A percentile compares a stretch with the other conserved stretches of the same genome.
Evolutionary conservation across 164 flowering plant genomes (phyloP).

Genomic region (Warburgia ugandensis): DNA sequence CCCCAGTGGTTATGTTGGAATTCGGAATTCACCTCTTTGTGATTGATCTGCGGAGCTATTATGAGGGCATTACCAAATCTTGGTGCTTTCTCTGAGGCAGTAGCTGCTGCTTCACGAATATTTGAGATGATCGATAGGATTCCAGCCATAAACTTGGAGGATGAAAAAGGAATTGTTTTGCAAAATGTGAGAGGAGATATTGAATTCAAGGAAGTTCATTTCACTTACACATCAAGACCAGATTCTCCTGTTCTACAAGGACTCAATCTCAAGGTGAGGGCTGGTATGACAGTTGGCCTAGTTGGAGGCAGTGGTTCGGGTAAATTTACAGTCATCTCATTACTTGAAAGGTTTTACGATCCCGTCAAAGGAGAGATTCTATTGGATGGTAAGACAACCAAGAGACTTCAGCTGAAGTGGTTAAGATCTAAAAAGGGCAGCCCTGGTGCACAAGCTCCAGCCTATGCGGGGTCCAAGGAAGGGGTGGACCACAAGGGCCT

Average conservation of each 20-base stretch:
- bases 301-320: conserved; percentile 70
- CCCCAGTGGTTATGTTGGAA: background rate
- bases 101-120: conserved; percentile 28
- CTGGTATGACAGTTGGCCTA: conserved; percentile 38
- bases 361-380: conserved; percentile 38
- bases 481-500: too few species aligned
- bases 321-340: conserved; percentile 41
- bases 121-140: conserved; percentile 31
- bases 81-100: conserved; percentile 28
- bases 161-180: conserved; percentile 25
- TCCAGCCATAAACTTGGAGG: conserved; percentile 35
- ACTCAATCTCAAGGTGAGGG: conserved; percentile 23
- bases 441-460: too few species aligned
- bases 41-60: conserved; percentile 15
- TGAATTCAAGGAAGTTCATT: conserved; percentile 34
- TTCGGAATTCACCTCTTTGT: too few species aligned
- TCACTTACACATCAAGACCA: conserved; percentile 50
- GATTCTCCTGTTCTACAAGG: conserved; percentile 29
- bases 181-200: conserved; percentile 35
- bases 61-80: conserved; percentile 14
- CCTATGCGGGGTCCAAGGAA: too few species aligned
- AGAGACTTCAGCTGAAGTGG: conserved; percentile 37
- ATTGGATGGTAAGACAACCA: conserved; percentile 37
- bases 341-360: conserved; percentile 53
- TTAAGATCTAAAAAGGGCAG: conserved; percentile 39